Base-by-base conservation (phyloP, 768 basidiomycete genomes). In the Pleurotus cornucopiae region DNA sequence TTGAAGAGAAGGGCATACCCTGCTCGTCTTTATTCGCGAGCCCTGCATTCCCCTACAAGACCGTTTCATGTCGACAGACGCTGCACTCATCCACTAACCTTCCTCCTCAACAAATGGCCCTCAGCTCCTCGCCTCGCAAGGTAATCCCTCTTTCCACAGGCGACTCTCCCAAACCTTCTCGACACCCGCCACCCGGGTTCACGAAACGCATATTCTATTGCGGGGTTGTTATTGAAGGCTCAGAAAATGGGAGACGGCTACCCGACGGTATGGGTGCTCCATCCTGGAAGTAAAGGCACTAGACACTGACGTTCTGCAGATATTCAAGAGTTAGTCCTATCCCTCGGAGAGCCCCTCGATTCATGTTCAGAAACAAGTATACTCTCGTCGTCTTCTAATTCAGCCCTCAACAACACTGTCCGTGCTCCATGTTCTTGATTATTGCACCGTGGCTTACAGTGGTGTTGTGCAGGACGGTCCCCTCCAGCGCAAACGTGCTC, bases 201-300 rank as follows among this genome's bases (percentile, higher is more conserved):
- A 94, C 88, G 5, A 86, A 80, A 67, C 88, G 94, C 66, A 89
- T 87, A 21, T 96, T 95, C 69, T 89, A 89, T 66, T 91, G 89
- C 65, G 91, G 90, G 44, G 89, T 96, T 16, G 90, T 96, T 12
- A 86, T 96, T 26, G 93, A 97, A 72, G 85, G 84, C 51, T 84
- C 88, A 39, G 87, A 88, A 60, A 78, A 82, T 60, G 88, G 87
- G 5, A 80, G 76, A 62, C 77, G 83, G 57, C 78, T 90, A 49
- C 79, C 84, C 39, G 83, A 85, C 69, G 89, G 89, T 85, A 55
- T 39, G 67, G 64, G 69, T 25, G 23, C 23, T 25, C 46, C 25
- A 11, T 34, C 30, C 30, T 34, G 11, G 30, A 34, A 9, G 11
- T 34, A 34, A 34, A 34, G 30, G 30, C 30, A 34, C 30, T 34